A percentile compares a stretch with the other conserved stretches of the same genome.
These are phyloP conservation scores for Neospora caninum DNA, from an alignment of 169 alveolate genomes.

Conservation along the genomic window DNA sequence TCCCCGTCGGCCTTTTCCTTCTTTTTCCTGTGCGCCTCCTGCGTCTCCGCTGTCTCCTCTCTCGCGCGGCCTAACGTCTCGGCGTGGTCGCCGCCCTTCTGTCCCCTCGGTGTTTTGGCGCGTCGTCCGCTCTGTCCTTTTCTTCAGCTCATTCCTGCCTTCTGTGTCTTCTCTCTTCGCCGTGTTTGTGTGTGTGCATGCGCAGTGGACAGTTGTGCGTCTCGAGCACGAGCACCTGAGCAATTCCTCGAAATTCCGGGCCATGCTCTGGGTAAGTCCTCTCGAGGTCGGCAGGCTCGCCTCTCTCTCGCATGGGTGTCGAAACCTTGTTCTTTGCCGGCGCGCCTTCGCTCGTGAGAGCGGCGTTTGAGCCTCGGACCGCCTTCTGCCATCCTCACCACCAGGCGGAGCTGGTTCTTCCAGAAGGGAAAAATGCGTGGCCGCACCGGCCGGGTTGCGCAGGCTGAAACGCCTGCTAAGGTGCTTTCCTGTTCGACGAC, in stretches of 20 bases:
- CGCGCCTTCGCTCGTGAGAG: too few species aligned
- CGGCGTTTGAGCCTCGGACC: too few species aligned
- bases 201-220: constrained; percentile 84
- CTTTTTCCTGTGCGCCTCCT: not conserved
- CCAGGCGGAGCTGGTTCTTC: too few species aligned
- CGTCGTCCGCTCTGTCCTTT: not conserved
- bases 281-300: too few species aligned
- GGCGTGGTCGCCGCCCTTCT: not conserved
- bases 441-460: too few species aligned
- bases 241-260: constrained; percentile 84
- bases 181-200: not conserved
- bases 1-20: not conserved
- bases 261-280: constrained; percentile 83
- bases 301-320: too few species aligned
- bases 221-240: constrained; percentile 87
- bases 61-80: too few species aligned
- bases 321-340: too few species aligned
- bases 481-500: too few species aligned
- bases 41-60: not conserved
- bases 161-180: not conserved
- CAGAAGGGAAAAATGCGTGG: too few species aligned
- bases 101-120: not conserved
- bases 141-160: not conserved
- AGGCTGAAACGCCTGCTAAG: too few species aligned
- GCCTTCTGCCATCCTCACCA: too few species aligned